Evolutionary conservation across 352 stramenopile species (phyloP).

Genomic region (Peronospora belbahrii): DNA sequence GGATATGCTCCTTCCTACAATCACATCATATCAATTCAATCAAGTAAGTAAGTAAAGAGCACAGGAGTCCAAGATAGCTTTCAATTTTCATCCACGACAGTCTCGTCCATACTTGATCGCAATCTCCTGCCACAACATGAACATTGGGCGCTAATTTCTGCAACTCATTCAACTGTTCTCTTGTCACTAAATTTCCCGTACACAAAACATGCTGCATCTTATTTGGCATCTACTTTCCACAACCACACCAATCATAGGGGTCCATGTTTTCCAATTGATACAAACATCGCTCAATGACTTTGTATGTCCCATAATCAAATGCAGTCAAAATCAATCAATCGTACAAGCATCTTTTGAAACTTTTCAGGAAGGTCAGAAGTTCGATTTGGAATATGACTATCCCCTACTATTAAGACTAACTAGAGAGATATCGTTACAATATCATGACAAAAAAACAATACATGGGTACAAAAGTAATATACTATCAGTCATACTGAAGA

Average conservation of each 20-base stretch:
- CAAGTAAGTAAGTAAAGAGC: no score
- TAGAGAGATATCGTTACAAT: no score
- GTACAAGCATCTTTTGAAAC: slow-evolving; percentile 91
- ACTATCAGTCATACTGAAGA: no score
- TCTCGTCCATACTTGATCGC: slow-evolving; percentile 70
- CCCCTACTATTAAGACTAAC: slow-evolving; percentile 94
- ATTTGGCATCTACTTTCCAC: slow-evolving; percentile 83
- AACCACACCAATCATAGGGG: no score
- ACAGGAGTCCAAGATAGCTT: no score
- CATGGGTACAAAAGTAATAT: no score
- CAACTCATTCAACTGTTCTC: slow-evolving; percentile 94
- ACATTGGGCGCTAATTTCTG: slow-evolving; percentile 93
- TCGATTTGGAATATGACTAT: slow-evolving; percentile 95
- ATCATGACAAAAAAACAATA: no score
- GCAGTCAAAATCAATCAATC: no score
- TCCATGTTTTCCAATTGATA: no score
- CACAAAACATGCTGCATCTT: slow-evolving; percentile 99
- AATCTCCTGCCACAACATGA: slow-evolving; percentile 93
- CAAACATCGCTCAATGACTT: no score
- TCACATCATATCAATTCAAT: no score
- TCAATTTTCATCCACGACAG: not conserved
- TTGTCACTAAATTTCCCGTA: slow-evolving; percentile 94
- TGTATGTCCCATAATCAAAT: no score
- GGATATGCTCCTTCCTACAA: slow-evolving; percentile 77
- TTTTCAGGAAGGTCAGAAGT: slow-evolving; percentile 93